phyloP scores from a whole-genome alignment of 179 eudicot species.

The Spergularia azorica region DNA sequence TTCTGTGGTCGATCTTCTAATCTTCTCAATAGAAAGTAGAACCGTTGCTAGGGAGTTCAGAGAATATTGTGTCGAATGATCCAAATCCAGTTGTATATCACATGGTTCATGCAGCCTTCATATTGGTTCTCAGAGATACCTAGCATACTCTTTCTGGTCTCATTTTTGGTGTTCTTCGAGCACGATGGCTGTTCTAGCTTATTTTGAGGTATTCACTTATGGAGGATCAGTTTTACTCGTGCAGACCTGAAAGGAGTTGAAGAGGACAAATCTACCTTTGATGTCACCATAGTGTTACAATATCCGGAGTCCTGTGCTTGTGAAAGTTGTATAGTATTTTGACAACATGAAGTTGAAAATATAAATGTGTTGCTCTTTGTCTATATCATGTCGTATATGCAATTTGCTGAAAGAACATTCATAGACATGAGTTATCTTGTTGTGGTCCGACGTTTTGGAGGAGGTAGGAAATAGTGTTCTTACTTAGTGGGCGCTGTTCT shows the following conservation, averaged over 20 bases:
- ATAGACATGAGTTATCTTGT: background rate
- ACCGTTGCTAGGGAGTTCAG: background rate
- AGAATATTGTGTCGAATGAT: conserved; percentile 3
- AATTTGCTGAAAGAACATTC: background rate
- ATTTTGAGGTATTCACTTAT: too few relatives aligned
- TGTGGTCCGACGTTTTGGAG: background rate
- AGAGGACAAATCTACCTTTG: too few relatives aligned
- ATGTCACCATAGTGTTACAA: too few relatives aligned
- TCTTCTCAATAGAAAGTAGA: background rate
- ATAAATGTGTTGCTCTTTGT: background rate
- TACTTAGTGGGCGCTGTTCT: background rate
- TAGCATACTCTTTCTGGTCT: background rate
- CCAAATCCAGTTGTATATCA: too few relatives aligned
- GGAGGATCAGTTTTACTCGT: too few relatives aligned
- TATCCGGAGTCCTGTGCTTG: background rate
- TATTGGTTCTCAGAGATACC: conserved; percentile 2
- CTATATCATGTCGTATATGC: background rate
- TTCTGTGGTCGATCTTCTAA: background rate
- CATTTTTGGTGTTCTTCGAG: too few relatives aligned
- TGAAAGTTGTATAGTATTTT: background rate
- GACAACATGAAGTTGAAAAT: background rate
- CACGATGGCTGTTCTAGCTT: too few relatives aligned
- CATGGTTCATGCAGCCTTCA: too few relatives aligned
- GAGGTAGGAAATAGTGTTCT: too few relatives aligned
- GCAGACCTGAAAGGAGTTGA: too few relatives aligned